Evolutionary conservation across 2,329 filamentous ascomycete genomes (phyloP).

Genomic region (Cladophialophora yegresii): DNA sequence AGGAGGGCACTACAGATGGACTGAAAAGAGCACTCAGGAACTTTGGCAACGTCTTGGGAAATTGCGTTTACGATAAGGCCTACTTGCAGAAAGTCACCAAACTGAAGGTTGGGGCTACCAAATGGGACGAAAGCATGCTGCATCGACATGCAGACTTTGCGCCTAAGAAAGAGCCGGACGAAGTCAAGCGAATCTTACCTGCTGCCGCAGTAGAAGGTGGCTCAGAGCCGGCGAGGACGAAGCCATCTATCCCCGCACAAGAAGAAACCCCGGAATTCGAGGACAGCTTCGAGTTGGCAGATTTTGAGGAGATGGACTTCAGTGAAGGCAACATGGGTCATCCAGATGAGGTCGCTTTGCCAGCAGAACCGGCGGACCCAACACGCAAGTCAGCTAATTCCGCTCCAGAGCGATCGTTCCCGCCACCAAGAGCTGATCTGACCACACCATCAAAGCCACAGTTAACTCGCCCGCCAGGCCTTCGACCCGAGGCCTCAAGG

Average conservation of each 20-base stretch:
- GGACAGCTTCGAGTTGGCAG: constrained; percentile 47
- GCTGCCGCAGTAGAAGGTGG: constrained; percentile 10
- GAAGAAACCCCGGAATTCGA: constrained; percentile 38
- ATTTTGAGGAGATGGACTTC: constrained; percentile 78
- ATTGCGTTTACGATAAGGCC: constrained; percentile 96
- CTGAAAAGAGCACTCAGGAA: constrained; percentile 85
- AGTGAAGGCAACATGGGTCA: constrained; percentile 68
- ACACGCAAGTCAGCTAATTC: constrained; percentile 32
- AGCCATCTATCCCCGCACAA: constrained; percentile 1
- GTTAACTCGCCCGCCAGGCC: not conserved
- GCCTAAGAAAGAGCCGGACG: constrained; percentile 59
- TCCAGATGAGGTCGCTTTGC: constrained; percentile 72
- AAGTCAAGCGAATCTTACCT: constrained; percentile 38
- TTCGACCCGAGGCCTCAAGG: constrained; percentile 7
- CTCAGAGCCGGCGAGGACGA: constrained; percentile 39
- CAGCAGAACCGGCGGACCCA: constrained; percentile 39
- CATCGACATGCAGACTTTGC: constrained; percentile 78
- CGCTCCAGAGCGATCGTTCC: constrained; percentile 15
- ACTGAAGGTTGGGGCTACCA: constrained; percentile 75
- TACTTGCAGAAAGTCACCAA: constrained; percentile 89
- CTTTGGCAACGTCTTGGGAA: constrained; percentile 96
- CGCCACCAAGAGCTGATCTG: constrained; percentile 20
- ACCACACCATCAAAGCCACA: constrained; percentile 34
- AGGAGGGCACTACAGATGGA: constrained; percentile 93
- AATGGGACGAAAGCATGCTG: constrained; percentile 75